Conservation (phyloP, 768 basidiomycete genomes). For the Tylopilus vinaceipallidus region DNA sequence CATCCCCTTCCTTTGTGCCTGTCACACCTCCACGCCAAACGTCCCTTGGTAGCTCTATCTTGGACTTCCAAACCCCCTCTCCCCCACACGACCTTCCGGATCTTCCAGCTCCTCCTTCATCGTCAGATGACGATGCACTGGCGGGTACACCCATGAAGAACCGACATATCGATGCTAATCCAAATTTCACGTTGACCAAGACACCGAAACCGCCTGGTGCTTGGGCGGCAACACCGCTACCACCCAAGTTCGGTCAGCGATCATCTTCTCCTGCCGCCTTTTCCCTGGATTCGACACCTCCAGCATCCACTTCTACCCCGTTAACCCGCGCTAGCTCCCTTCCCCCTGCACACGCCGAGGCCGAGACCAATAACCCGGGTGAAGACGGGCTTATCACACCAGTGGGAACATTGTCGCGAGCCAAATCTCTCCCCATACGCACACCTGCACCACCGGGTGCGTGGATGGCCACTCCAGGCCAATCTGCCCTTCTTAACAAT, state of each 20-base stretch:
- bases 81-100: conserved; percentile 63
- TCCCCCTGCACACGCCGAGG: conserved; percentile 17
- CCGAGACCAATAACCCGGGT: conserved; percentile 11
- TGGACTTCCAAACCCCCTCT: conserved; percentile 60
- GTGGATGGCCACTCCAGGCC: conserved; percentile 58
- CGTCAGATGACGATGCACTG: conserved; percentile 46
- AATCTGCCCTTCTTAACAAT: conserved; percentile 20
- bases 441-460: conserved; percentile 72
- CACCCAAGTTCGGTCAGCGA: conserved; percentile 15
- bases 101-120: conserved; percentile 64
- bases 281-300: conserved; percentile 26
- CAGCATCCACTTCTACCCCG: conserved; percentile 26
- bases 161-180: conserved; percentile 12
- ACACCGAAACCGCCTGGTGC: conserved; percentile 48
- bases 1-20: conserved; percentile 24
- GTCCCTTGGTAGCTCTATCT: conserved; percentile 40
- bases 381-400: conserved; percentile 42
- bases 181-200: conserved; percentile 36
- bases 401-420: conserved; percentile 46
- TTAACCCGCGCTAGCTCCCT: conserved; percentile 16
- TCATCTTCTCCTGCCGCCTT: conserved; percentile 17
- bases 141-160: conserved; percentile 23
- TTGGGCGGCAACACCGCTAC: conserved; percentile 42
- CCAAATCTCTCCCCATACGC: conserved; percentile 43
- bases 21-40: conserved; percentile 49